Evolutionary conservation across 1,284 basidiomycete genomes (phyloP), one percentile per base, ranked within the genome.

Genomic region (Phlebopus sp.): DNA sequence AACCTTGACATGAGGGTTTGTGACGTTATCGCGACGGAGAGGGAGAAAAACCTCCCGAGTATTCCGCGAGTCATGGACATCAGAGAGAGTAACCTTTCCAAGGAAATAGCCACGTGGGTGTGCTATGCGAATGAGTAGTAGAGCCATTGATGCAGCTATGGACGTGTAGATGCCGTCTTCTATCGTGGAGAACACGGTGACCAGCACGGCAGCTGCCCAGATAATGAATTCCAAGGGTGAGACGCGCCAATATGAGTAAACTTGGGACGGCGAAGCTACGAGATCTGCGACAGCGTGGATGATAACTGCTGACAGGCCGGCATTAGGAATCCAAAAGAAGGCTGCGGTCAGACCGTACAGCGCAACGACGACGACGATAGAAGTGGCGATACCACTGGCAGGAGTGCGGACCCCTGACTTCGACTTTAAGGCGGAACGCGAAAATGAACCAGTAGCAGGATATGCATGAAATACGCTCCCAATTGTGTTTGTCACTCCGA

Each of bases 401-500:
- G 96, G 97, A 6, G 96, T 97, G 54, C 96, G 86, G 17, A 98
- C 96, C 51, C 96, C 96, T 0, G 92, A 95, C 72, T 97, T 97
- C 46, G 91, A 87, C 72, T 97, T 94, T 67, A 99, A 78, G 1
- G 96, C 96, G 3, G 94, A 92, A 31, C 96, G 92, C 34, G 94
- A 97, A 79, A 99, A 99, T 0, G 95, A 98, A 13, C 96, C 97
- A 7, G 97, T 99, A 0, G 95, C 92, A 7, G 96, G 94, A 69
- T 97, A 99, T 2, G 92, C 96, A 49, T 83, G 81, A 68, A 97
- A 97, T 55, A 86, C 75, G 7, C 88, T 86, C 13, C 92, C 92
- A 53, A 94, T 63, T 0, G 86, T 86, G 66, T 95, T 96, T 9
- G 92, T 86, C n/a, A 98, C 93, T 36, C 97, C 96, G 55, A 99